Evolutionary conservation across 495 filamentous ascomycete genomes (phyloP).

Genomic region (Podospora pseudoanserina): DNA sequence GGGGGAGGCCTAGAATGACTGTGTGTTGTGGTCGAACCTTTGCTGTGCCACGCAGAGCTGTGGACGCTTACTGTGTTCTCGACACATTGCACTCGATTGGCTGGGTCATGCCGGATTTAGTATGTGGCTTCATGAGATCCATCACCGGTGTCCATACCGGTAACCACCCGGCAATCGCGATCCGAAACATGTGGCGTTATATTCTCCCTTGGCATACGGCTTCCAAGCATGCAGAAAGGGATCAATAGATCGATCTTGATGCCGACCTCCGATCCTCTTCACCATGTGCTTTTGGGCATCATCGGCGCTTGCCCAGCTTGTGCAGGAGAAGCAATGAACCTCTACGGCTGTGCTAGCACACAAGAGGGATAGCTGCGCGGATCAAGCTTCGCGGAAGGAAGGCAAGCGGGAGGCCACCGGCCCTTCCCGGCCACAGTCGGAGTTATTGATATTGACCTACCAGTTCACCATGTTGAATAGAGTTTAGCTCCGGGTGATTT

Average conservation of each 20-base stretch:
- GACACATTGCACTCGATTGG: too few species aligned
- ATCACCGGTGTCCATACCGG: too few species aligned
- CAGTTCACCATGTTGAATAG: too few species aligned
- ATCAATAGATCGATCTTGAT: background rate
- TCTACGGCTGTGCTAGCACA: background rate
- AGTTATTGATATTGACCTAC: background rate
- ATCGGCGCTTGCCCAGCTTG: background rate
- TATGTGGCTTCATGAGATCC: too few species aligned
- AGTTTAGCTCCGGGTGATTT: too few species aligned
- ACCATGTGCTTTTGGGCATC: background rate
- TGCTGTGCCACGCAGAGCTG: too few species aligned
- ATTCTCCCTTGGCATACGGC: background rate
- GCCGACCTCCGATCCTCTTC: background rate
- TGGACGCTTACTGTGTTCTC: too few species aligned
- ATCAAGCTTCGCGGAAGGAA: background rate
- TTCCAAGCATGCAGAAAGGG: background rate
- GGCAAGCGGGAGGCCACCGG: too few species aligned
- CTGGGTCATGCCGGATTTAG: too few species aligned
- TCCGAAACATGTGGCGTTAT: background rate
- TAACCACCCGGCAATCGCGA: too few species aligned
- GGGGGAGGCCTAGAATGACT: too few species aligned
- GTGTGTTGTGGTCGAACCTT: too few species aligned
- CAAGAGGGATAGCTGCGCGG: background rate
- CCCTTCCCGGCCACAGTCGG: background rate
- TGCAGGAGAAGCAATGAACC: background rate